These are phyloP conservation scores for Candida tetrigidarum DNA, from an alignment of 1,139 yeast genomes.

Conservation along the genomic window DNA sequence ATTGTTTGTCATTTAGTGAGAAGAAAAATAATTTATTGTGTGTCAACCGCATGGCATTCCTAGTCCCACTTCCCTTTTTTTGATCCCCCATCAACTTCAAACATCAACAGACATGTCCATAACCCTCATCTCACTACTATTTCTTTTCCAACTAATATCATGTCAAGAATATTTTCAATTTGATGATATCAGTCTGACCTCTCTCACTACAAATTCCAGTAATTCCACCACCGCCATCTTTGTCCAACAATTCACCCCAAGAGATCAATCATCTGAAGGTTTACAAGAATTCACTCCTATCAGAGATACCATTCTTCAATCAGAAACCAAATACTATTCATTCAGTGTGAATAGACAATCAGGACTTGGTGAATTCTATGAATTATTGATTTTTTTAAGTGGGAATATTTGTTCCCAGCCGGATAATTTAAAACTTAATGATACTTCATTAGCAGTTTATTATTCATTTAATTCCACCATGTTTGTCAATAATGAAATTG, in stretches of 20 bases:
- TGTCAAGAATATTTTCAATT: slow-evolving; percentile 2
- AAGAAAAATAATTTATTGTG: too few relatives aligned
- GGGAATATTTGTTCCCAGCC: slow-evolving; percentile 65
- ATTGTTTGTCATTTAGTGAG: too few relatives aligned
- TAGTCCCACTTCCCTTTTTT: too few relatives aligned
- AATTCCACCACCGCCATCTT: not conserved
- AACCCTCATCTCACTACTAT: slow-evolving; percentile 2
- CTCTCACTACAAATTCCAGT: not conserved
- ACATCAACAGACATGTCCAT: too few relatives aligned
- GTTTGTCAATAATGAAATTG: slow-evolving; percentile 33
- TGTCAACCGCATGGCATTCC: too few relatives aligned
- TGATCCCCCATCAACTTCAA: not conserved
- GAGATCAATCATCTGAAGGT: slow-evolving; percentile 23
- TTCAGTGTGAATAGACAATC: slow-evolving; percentile 49
- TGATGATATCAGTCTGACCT: not conserved
- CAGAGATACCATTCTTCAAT: slow-evolving; percentile 37
- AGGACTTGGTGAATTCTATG: slow-evolving; percentile 53
- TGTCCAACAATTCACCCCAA: slow-evolving; percentile 4
- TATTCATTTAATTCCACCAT: slow-evolving; percentile 53
- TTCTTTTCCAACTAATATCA: not conserved
- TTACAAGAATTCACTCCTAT: slow-evolving; percentile 52
- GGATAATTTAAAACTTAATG: slow-evolving; percentile 25
- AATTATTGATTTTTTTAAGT: slow-evolving; percentile 58
- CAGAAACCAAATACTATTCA: slow-evolving; percentile 46
- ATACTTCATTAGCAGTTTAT: slow-evolving; percentile 50